These are phyloP conservation scores for Paraglomus occultum DNA, from an alignment of 192 early-diverging fungal species.

Conservation along the genomic window DNA sequence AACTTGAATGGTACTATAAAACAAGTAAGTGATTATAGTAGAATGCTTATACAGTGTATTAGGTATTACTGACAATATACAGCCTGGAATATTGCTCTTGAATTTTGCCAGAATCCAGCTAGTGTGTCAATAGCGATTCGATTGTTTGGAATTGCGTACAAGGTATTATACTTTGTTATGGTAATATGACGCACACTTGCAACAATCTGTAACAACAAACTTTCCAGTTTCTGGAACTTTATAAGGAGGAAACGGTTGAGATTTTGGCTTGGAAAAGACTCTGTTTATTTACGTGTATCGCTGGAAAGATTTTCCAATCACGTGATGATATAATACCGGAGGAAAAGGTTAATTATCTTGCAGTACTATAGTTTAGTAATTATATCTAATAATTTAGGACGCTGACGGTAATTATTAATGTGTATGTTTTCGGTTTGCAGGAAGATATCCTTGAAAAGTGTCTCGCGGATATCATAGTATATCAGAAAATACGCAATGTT, in stretches of 20 bases:
- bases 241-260: conserved; percentile 26
- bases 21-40: conserved; percentile 14
- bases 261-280: conserved; percentile 21
- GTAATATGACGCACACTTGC: not conserved
- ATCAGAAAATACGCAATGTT: conserved; percentile 13
- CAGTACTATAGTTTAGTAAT: not conserved
- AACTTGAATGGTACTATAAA: conserved; percentile 33
- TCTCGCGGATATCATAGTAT: not conserved
- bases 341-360: conserved; percentile 6
- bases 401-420: not conserved
- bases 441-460: conserved; percentile 7
- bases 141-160: conserved; percentile 25
- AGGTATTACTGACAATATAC: not conserved
- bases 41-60: not conserved
- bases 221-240: conserved; percentile 15
- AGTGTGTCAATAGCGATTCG: conserved; percentile 16
- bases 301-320: conserved; percentile 16
- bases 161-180: conserved; percentile 6
- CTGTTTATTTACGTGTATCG: conserved; percentile 26
- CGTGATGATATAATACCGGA: not conserved
- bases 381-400: not conserved
- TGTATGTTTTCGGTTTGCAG: not conserved
- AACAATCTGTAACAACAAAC: conserved; percentile 1
- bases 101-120: conserved; percentile 16
- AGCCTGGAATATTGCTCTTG: conserved; percentile 34